A percentile compares a stretch with the other conserved stretches of the same genome.
phyloP scores from a whole-genome alignment of 2,329 filamentous ascomycete genomes.

The Sphaerulina populicola region DNA sequence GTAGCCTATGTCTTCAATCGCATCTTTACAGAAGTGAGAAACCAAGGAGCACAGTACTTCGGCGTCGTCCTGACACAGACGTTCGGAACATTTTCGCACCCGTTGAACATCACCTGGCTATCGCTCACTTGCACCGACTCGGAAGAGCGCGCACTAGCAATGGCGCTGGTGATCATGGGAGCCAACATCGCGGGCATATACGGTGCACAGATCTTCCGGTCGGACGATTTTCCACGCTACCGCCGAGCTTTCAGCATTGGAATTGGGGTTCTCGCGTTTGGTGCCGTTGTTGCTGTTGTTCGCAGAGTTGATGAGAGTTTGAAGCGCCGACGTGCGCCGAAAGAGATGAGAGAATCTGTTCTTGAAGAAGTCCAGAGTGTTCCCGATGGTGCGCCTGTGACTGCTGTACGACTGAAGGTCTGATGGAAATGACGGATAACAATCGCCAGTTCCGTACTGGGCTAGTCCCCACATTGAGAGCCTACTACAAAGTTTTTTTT shows the following conservation, averaged over 20 bases:
- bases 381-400: slow-evolving; percentile 7
- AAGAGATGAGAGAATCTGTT: slow-evolving; percentile 5
- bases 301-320: slow-evolving; percentile 40
- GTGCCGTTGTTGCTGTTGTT: slow-evolving; percentile 36
- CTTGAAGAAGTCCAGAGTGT: slow-evolving; percentile 10
- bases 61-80: slow-evolving; percentile 50
- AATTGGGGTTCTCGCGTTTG: slow-evolving; percentile 41
- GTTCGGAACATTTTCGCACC: slow-evolving; percentile 49
- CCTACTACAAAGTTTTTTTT: too few relatives aligned
- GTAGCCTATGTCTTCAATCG: slow-evolving; percentile 48
- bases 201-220: slow-evolving; percentile 52
- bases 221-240: slow-evolving; percentile 46
- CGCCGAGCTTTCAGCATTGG: slow-evolving; percentile 44
- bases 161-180: slow-evolving; percentile 55
- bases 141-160: slow-evolving; percentile 51
- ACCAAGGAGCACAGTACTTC: slow-evolving; percentile 44
- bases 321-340: slow-evolving; percentile 10
- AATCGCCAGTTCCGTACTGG: too few relatives aligned
- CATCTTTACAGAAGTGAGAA: slow-evolving; percentile 42
- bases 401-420: neutral
- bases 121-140: slow-evolving; percentile 50
- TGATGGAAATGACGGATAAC: too few relatives aligned
- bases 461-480: too few relatives aligned
- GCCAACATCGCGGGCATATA: slow-evolving; percentile 56
- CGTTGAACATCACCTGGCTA: slow-evolving; percentile 54